Evolutionary conservation across 768 basidiomycete genomes (phyloP).

Genomic region (Nevesoporus exiguus): DNA sequence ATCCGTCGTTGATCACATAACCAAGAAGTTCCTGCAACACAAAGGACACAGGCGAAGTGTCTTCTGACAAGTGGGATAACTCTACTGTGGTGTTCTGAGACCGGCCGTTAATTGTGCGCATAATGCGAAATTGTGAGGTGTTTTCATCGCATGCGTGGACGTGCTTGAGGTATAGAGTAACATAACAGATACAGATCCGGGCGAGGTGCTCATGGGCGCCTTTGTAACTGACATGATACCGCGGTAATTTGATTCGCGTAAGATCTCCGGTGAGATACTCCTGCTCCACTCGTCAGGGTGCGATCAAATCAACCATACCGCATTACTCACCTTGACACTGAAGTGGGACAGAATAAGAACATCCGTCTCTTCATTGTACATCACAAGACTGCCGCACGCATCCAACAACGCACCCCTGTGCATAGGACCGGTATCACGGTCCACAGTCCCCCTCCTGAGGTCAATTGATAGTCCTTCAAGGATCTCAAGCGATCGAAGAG

Average conservation of each 20-base stretch:
- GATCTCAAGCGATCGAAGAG: constrained; percentile 11
- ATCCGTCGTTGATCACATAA: constrained; percentile 2
- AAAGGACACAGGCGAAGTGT: no score
- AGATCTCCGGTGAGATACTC: constrained; percentile 13
- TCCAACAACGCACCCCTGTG: constrained; percentile 9
- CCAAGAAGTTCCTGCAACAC: not conserved
- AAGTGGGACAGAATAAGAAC: constrained; percentile 18
- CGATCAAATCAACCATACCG: not conserved
- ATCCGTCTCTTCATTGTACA: constrained; percentile 7
- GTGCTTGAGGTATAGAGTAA: not conserved
- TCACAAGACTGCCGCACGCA: constrained; percentile 16
- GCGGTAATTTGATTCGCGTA: not conserved
- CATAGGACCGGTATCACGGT: constrained; percentile 6
- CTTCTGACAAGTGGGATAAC: not conserved
- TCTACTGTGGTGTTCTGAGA: not conserved
- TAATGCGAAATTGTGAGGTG: not conserved
- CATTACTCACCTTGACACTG: constrained; percentile 20
- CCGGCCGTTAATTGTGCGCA: not conserved
- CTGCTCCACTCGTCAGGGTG: not conserved
- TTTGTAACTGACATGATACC: constrained; percentile 5
- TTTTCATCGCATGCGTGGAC: not conserved
- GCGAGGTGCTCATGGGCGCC: constrained; percentile 7
- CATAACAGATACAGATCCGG: constrained; percentile 2
- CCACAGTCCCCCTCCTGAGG: not conserved
- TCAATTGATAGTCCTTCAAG: constrained; percentile 16